These are phyloP conservation scores for Hortiboletus flavorubellus DNA, from an alignment of 768 basidiomycete genomes.

Conservation along the genomic window DNA sequence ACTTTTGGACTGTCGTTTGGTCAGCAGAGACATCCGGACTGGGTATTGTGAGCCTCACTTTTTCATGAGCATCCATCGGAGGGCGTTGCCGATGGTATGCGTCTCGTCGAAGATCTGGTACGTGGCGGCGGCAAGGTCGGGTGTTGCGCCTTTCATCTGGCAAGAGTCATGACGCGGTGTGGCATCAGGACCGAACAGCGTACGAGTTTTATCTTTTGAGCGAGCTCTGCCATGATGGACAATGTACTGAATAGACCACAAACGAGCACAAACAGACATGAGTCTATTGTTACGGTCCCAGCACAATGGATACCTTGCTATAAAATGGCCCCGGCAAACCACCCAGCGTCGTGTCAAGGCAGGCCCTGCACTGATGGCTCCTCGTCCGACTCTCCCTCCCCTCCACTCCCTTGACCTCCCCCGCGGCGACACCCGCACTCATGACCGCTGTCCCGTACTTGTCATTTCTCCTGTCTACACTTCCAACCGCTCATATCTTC, in stretches of 20 bases:
- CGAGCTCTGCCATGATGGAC: constrained; percentile 25
- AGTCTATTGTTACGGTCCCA: not conserved
- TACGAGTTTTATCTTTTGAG: constrained; percentile 34
- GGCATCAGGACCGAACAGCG: constrained; percentile 2
- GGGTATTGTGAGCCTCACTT: constrained; percentile 56
- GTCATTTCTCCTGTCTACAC: not conserved
- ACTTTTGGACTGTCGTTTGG: constrained; percentile 76
- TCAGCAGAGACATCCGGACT: not conserved
- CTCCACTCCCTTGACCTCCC: constrained; percentile 47
- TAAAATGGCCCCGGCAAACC: constrained; percentile 6
- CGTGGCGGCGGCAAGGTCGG: constrained; percentile 84
- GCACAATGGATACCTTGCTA: constrained; percentile 8
- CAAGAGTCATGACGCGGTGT: constrained; percentile 10
- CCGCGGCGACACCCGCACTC: not conserved
- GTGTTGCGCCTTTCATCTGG: constrained; percentile 79
- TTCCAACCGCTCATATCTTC: not conserved
- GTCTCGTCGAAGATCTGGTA: constrained; percentile 92
- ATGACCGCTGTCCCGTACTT: constrained; percentile 10
- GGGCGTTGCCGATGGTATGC: constrained; percentile 92
- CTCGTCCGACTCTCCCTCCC: constrained; percentile 52
- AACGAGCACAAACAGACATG: not conserved
- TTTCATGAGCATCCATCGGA: constrained; percentile 99
- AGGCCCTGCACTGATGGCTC: constrained; percentile 19
- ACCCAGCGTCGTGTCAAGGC: constrained; percentile 7
- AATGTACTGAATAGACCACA: not conserved